Percentiles rank a stretch among this genome's conserved stretches.
Conservation (phyloP, 2,329 filamentous ascomycete genomes). For the Monosporascus sp. region DNA sequence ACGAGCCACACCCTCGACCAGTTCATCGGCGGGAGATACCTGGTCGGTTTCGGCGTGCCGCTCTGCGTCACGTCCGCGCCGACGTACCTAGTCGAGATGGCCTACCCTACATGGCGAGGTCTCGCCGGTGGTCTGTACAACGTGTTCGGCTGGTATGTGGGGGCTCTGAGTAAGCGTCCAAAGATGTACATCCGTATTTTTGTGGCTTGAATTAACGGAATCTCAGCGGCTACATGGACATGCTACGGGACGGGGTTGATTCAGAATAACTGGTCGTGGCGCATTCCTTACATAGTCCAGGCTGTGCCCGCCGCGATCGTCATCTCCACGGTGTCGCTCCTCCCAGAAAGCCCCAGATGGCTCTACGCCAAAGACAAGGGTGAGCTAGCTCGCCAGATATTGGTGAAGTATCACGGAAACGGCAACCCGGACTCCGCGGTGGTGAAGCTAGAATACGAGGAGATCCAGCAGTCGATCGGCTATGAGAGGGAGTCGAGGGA, state of each 20-base stretch:
- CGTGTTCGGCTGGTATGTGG: too few species aligned
- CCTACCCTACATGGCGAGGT: conserved; percentile 46
- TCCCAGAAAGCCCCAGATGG: conserved; percentile 38
- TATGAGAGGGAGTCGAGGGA: conserved; percentile 37
- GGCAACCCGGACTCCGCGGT: conserved; percentile 33
- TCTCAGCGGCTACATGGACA: conserved; percentile 45
- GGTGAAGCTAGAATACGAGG: conserved; percentile 35
- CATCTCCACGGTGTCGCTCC: conserved; percentile 31
- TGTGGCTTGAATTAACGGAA: conserved; percentile 15
- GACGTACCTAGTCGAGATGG: conserved; percentile 42
- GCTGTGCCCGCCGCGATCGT: conserved; percentile 38
- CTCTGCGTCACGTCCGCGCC: conserved; percentile 45
- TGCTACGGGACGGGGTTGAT: conserved; percentile 32
- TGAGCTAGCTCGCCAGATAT: conserved; percentile 34
- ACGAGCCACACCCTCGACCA: conserved; percentile 32
- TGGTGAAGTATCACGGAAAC: conserved; percentile 39
- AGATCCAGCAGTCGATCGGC: conserved; percentile 37
- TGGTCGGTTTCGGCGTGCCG: conserved; percentile 42
- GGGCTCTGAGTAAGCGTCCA: neutral
- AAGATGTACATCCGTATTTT: neutral
- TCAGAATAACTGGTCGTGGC: conserved; percentile 40
- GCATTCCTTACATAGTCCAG: conserved; percentile 45
- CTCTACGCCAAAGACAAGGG: conserved; percentile 35
- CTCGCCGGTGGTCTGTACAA: conserved; percentile 34
- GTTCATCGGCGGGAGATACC: conserved; percentile 41